Evolutionary conservation across 768 basidiomycete genomes (phyloP).

Genomic region (Amanita molliuscula): DNA sequence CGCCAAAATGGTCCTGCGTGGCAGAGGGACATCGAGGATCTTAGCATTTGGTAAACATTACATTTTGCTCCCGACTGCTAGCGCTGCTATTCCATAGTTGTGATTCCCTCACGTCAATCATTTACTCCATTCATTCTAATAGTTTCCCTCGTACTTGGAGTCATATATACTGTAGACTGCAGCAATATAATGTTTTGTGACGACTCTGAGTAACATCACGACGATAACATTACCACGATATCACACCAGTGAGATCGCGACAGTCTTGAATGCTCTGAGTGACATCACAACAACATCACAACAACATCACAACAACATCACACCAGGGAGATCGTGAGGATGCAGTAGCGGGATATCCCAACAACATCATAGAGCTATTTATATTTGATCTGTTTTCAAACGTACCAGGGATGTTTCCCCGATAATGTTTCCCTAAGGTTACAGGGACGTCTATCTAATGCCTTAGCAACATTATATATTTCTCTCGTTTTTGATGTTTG

Average conservation of each 20-base stretch:
- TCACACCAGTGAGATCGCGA: not conserved
- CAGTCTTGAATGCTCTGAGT: not conserved
- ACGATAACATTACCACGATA: not conserved
- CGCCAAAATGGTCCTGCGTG: not conserved
- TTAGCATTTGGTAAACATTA: not conserved
- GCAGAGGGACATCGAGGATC: not conserved
- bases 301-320: not conserved
- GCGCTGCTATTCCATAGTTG: too few relatives aligned
- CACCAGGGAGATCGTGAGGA: not conserved
- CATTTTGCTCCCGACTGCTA: too few relatives aligned
- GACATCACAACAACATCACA: not conserved
- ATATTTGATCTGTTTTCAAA: not conserved
- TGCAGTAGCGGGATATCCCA: not conserved
- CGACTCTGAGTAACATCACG: not conserved
- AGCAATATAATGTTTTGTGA: not conserved
- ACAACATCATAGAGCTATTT: not conserved
- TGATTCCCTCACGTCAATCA: too few relatives aligned
- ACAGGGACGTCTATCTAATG: too few relatives aligned
- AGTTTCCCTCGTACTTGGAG: not conserved
- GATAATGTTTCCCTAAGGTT: not conserved
- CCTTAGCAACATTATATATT: too few relatives aligned
- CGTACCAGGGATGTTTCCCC: not conserved
- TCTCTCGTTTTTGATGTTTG: too few relatives aligned
- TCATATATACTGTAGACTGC: not conserved
- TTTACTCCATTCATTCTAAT: too few relatives aligned